Conservation (phyloP, 2,329 filamentous ascomycete genomes). For the Exserohilum turcica region DNA sequence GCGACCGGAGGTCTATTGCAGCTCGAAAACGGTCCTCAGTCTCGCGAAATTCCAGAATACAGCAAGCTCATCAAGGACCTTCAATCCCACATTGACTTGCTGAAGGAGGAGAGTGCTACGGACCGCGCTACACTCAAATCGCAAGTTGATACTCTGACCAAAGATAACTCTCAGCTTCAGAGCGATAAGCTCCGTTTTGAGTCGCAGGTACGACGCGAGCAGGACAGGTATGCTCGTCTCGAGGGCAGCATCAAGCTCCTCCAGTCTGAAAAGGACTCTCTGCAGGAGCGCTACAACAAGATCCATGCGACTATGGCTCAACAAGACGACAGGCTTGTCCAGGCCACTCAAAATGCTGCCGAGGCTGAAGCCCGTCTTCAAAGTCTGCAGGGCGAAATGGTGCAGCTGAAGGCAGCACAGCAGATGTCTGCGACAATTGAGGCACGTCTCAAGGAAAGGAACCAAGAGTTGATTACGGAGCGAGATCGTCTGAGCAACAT, state of each 20-base stretch:
- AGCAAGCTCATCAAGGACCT: conserved; percentile 82
- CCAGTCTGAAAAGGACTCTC: conserved; percentile 81
- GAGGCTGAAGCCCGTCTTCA: conserved; percentile 82
- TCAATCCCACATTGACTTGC: conserved; percentile 86
- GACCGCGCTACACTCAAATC: conserved; percentile 83
- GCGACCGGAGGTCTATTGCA: conserved; percentile 6
- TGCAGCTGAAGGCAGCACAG: conserved; percentile 94
- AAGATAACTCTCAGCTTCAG: conserved; percentile 81
- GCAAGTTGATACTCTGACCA: conserved; percentile 79
- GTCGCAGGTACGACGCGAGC: conserved; percentile 80
- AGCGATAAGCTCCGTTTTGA: conserved; percentile 78
- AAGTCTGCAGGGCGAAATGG: conserved; percentile 85
- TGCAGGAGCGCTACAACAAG: conserved; percentile 79
- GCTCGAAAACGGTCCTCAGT: conserved; percentile 53
- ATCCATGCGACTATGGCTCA: conserved; percentile 84
- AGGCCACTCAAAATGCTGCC: conserved; percentile 90
- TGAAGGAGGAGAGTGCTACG: conserved; percentile 80
- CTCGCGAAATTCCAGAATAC: conserved; percentile 68
- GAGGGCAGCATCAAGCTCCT: conserved; percentile 84
- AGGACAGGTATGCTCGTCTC: conserved; percentile 85
- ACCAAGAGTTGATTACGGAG: conserved; percentile 82
- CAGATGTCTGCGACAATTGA: conserved; percentile 94
- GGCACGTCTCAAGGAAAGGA: conserved; percentile 84
- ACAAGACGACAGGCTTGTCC: conserved; percentile 87
- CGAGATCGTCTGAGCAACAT: conserved; percentile 81